These are phyloP conservation scores for Schizophyllum amplum DNA, from an alignment of 1,284 basidiomycete species.

Conservation along the genomic window DNA sequence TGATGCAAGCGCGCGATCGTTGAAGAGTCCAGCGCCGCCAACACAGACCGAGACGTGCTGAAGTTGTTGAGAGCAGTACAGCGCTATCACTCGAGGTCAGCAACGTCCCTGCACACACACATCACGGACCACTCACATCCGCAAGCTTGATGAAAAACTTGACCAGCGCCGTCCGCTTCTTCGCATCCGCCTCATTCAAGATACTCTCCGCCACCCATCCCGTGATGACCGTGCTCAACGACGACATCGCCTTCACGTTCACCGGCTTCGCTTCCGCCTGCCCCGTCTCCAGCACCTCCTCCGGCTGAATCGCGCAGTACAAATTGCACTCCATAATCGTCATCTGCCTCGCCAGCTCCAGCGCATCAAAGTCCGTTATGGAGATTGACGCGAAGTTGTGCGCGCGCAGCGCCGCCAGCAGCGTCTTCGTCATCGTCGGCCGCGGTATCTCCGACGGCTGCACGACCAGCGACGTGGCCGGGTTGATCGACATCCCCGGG, in stretches of 20 bases:
- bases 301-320: slow-evolving; percentile 80
- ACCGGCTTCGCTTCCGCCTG: slow-evolving; percentile 56
- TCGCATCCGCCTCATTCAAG: slow-evolving; percentile 81
- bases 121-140: slow-evolving; percentile 54
- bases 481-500: slow-evolving; percentile 62
- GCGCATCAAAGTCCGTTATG: slow-evolving; percentile 87
- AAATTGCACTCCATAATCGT: slow-evolving; percentile 91
- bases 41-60: slow-evolving; percentile 86
- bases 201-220: slow-evolving; percentile 96
- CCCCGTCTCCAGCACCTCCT: slow-evolving; percentile 81
- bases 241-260: slow-evolving; percentile 79
- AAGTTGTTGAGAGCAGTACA: slow-evolving; percentile 85
- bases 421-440: slow-evolving; percentile 78
- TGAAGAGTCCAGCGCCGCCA: slow-evolving; percentile 92
- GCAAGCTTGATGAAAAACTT: slow-evolving; percentile 97
- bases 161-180: slow-evolving; percentile 77
- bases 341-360: slow-evolving; percentile 90
- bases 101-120: slow-evolving; percentile 1
- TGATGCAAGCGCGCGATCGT: slow-evolving; percentile 86
- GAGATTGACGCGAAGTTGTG: slow-evolving; percentile 53
- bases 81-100: slow-evolving; percentile 45
- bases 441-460: slow-evolving; percentile 59
- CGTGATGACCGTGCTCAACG: slow-evolving; percentile 86
- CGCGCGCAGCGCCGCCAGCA: slow-evolving; percentile 56
- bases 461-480: slow-evolving; percentile 31